A percentile compares a stretch with the other conserved stretches of the same genome.
phyloP scores from a whole-genome alignment of 768 basidiomycete species.

The Xanthoconium purpureum region DNA sequence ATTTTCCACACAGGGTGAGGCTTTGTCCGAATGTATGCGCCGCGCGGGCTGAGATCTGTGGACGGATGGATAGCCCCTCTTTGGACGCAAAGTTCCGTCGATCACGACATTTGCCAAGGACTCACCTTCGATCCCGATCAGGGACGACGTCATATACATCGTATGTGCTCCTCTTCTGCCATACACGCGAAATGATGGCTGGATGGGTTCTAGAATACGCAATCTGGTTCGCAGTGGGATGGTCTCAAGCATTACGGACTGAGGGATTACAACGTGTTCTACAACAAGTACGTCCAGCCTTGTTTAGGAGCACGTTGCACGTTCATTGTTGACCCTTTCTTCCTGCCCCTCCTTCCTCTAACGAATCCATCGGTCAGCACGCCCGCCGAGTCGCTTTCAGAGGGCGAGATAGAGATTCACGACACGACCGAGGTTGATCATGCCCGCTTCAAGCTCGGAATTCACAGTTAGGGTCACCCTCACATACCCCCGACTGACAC shows the following conservation, averaged over 20 bases:
- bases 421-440: constrained; percentile 50
- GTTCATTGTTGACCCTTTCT: background rate
- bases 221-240: constrained; percentile 72
- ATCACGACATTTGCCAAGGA: constrained; percentile 39
- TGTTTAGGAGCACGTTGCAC: background rate
- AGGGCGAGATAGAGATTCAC: constrained; percentile 45
- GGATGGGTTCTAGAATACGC: constrained; percentile 50
- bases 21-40: background rate
- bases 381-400: constrained; percentile 39
- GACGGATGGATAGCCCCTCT: constrained; percentile 47
- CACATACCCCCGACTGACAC: background rate
- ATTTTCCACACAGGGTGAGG: constrained; percentile 60
- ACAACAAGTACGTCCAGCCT: constrained; percentile 49
- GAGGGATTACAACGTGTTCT: constrained; percentile 51
- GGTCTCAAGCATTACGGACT: constrained; percentile 60
- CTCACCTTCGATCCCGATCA: constrained; percentile 15
- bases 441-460: constrained; percentile 50
- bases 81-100: constrained; percentile 51
- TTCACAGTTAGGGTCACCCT: constrained; percentile 56
- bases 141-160: constrained; percentile 55
- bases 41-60: background rate
- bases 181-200: background rate
- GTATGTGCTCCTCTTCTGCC: constrained; percentile 29
- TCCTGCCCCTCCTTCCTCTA: too few relatives aligned
- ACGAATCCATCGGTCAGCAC: constrained; percentile 33